phyloP scores from a whole-genome alignment of 805 yeast species.

The Kluyveromyces aestuarii region DNA sequence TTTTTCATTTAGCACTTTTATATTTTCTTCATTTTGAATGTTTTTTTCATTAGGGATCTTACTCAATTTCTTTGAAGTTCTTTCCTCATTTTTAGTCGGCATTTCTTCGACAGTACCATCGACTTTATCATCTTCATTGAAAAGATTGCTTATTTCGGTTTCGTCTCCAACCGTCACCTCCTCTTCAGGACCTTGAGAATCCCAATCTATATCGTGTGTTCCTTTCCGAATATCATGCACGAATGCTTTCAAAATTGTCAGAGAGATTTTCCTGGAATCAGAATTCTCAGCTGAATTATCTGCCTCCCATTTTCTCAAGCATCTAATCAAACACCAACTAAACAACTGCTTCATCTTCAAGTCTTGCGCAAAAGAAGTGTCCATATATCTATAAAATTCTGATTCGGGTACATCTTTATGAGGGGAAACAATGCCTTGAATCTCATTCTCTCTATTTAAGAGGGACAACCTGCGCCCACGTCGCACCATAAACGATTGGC shows the following conservation, averaged over 20 bases:
- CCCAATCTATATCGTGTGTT: conserved; percentile 21
- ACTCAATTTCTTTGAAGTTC: conserved; percentile 1
- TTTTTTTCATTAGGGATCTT: conserved; percentile 25
- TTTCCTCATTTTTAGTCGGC: neutral
- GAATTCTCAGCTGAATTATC: conserved; percentile 2
- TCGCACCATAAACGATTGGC: conserved; percentile 18
- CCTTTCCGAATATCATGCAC: conserved; percentile 24
- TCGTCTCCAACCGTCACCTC: conserved; percentile 9
- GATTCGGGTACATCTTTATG: conserved; percentile 25
- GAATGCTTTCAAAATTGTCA: conserved; percentile 22
- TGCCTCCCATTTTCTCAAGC: conserved; percentile 12
- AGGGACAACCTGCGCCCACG: conserved; percentile 26
- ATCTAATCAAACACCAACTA: conserved; percentile 25
- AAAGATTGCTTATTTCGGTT: conserved; percentile 12
- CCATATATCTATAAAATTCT: conserved; percentile 25
- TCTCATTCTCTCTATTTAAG: conserved; percentile 16
- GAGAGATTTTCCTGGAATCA: conserved; percentile 17
- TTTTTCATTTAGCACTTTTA: conserved; percentile 15
- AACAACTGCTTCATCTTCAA: conserved; percentile 25
- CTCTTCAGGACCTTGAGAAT: conserved; percentile 8
- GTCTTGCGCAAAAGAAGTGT: conserved; percentile 20
- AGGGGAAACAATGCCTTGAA: conserved; percentile 20
- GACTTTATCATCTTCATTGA: conserved; percentile 9
- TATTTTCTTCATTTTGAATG: conserved; percentile 20
- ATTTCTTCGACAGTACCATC: neutral